Base-by-base conservation (phyloP, 192 early-diverging fungal species). In the Thoreauomyces humboldtii region DNA sequence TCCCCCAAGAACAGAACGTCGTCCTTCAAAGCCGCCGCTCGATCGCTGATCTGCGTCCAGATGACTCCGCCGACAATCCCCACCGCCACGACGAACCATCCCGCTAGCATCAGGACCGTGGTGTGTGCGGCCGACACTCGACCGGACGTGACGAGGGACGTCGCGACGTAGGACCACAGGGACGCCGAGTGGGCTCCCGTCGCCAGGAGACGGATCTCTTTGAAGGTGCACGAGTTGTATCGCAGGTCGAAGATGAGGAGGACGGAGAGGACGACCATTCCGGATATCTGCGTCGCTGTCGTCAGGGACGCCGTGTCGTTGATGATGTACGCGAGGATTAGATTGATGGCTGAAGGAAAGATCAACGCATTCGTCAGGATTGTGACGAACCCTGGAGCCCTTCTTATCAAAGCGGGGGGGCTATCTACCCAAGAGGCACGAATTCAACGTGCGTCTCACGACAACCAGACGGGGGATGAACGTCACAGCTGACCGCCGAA, bases 201-300 rank as follows among this genome's bases (percentile, higher is more conserved):
- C 19, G 61, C 35, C 22, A 52, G 15, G 17, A 63, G 12, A 2
- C 61, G 61, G 31, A 63, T 37, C 25, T 63, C 46, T 22, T 63
- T 15, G 36, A 63, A 63, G 9, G 61, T 63, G 7, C 61, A 63
- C 7, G 61, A 63, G 61, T 63, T 63, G 61, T 19, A 63, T 6
- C 2, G 22, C 12, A 37, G 0, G 33, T 63, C 61, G n/a, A 63
- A 7, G 22, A 52, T 22, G n/a, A 63, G 46, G 1, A 63, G 31
- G 15, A 22, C 46, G 44, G 17, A 28, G 2, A 63, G 48, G 24
- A 32, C 27, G 28, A 37, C 21, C 0, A 48, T 37, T 27, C 61
- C 61, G 4, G 48, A 36, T 28, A 33, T 50, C 25, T 52, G 61
- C 25, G 46, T 48, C n/a, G 44, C 61, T n/a, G 34, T 7, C 0